phyloP scores from a whole-genome alignment of 2,329 filamentous ascomycete genomes.

The Aspergillus transmontanensis region DNA sequence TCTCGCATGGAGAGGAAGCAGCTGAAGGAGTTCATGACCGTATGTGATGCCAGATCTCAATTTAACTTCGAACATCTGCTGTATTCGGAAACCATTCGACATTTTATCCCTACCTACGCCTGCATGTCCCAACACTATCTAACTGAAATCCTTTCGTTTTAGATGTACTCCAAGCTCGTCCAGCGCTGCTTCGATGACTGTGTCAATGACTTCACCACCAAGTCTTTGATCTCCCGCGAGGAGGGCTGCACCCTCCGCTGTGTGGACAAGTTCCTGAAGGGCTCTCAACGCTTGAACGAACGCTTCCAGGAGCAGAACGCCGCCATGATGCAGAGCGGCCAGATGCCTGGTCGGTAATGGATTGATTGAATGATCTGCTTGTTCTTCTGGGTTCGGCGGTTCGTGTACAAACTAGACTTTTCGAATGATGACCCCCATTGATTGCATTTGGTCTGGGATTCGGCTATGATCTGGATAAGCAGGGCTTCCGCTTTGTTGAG shows the following conservation, averaged over 20 bases:
- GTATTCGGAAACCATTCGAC: background rate
- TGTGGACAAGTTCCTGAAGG: constrained; percentile 94
- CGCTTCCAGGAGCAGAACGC: constrained; percentile 80
- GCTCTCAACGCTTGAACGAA: constrained; percentile 84
- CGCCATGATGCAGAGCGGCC: constrained; percentile 65
- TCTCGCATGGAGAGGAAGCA: constrained; percentile 95
- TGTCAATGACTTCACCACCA: constrained; percentile 98
- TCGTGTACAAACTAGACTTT: constrained; percentile 24
- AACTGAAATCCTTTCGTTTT: constrained; percentile 1
- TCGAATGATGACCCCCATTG: constrained; percentile 21
- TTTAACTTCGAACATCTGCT: background rate
- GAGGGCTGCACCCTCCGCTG: constrained; percentile 91
- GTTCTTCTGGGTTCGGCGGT: constrained; percentile 10
- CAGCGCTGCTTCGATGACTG: constrained; percentile 88
- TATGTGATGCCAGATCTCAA: constrained; percentile 53
- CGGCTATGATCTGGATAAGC: background rate
- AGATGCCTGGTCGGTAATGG: constrained; percentile 47
- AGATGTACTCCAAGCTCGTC: constrained; percentile 67
- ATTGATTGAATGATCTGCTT: constrained; percentile 12
- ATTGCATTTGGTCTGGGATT: constrained; percentile 1
- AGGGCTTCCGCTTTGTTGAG: background rate
- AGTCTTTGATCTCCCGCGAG: constrained; percentile 85
- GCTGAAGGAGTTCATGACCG: constrained; percentile 98
- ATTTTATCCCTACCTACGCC: background rate
- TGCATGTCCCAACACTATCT: background rate